These are phyloP conservation scores for Phaffia rhodozyma DNA, from an alignment of 1,284 basidiomycete species.

Conservation along the genomic window DNA sequence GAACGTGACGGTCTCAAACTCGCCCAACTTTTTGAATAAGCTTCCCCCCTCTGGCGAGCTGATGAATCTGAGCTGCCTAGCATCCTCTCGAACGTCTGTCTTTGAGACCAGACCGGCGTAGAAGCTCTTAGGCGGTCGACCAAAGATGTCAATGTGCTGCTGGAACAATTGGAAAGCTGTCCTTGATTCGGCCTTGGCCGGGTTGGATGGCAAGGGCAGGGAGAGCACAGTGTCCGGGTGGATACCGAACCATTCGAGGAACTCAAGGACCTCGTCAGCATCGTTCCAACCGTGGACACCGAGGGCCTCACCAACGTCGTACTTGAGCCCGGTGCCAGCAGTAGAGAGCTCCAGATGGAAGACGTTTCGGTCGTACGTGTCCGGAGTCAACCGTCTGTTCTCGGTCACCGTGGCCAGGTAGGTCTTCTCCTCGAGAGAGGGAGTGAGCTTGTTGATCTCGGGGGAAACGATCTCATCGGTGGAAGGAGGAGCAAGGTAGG, in stretches of 20 bases:
- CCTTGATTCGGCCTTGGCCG: conserved; percentile 49
- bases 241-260: conserved; percentile 84
- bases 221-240: conserved; percentile 71
- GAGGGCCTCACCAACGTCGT: conserved; percentile 91
- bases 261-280: conserved; percentile 70
- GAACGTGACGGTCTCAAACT: conserved; percentile 91
- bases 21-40: conserved; percentile 89
- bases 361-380: conserved; percentile 94
- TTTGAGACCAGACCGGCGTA: conserved; percentile 75
- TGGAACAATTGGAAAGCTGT: conserved; percentile 93
- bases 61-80: conserved; percentile 79
- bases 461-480: conserved; percentile 34
- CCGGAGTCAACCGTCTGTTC: conserved; percentile 85
- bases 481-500: conserved; percentile 37
- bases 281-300: conserved; percentile 99
- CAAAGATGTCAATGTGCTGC: conserved; percentile 94
- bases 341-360: conserved; percentile 98
- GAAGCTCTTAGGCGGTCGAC: conserved; percentile 90
- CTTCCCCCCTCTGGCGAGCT: conserved; percentile 79
- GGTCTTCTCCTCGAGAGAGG: conserved; percentile 78
- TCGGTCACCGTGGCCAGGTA: conserved; percentile 88
- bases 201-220: conserved; percentile 45
- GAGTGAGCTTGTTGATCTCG: conserved; percentile 55
- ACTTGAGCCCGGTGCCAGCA: conserved; percentile 81
- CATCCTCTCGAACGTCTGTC: conserved; percentile 61